phyloP scores from a whole-genome alignment of 129 eudicot species.

The Tagetes patula region DNA sequence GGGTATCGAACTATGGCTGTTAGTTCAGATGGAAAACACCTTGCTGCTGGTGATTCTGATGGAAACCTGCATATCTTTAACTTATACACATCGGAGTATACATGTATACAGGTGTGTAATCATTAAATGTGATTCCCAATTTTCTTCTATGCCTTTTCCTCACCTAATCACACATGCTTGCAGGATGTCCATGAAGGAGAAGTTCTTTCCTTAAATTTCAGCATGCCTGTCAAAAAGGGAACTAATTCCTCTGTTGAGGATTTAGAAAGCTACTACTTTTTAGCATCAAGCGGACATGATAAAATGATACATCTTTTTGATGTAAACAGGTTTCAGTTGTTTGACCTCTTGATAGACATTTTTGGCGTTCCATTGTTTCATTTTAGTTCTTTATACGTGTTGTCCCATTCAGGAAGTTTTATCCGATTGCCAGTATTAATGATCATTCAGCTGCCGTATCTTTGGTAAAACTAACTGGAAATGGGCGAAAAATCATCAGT shows the following conservation, averaged over 20 bases:
- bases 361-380: conserved; percentile 2
- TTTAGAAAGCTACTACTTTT: conserved; percentile 39
- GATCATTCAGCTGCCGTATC: conserved; percentile 61
- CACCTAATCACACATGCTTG: conserved; percentile 30
- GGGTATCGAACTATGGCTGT: conserved; percentile 74
- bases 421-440: conserved; percentile 52
- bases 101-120: conserved; percentile 50
- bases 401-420: conserved; percentile 52
- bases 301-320: conserved; percentile 60
- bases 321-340: conserved; percentile 53
- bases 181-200: conserved; percentile 68
- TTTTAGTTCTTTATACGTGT: conserved; percentile 14
- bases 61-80: conserved; percentile 75
- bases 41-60: conserved; percentile 78
- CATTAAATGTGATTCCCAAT: neutral
- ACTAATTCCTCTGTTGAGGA: conserved; percentile 31
- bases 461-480: conserved; percentile 45
- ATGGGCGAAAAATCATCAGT: conserved; percentile 51
- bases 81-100: conserved; percentile 56
- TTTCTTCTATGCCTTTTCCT: conserved; percentile 5
- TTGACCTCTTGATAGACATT: conserved; percentile 18
- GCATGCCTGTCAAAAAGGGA: conserved; percentile 32
- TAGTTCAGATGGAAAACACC: conserved; percentile 74
- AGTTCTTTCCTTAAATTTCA: conserved; percentile 59
- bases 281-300: conserved; percentile 71